A percentile compares a stretch with the other conserved stretches of the same genome.
These are phyloP conservation scores for Calendula officinalis DNA, from an alignment of 129 eudicot genomes.

Conservation along the genomic window DNA sequence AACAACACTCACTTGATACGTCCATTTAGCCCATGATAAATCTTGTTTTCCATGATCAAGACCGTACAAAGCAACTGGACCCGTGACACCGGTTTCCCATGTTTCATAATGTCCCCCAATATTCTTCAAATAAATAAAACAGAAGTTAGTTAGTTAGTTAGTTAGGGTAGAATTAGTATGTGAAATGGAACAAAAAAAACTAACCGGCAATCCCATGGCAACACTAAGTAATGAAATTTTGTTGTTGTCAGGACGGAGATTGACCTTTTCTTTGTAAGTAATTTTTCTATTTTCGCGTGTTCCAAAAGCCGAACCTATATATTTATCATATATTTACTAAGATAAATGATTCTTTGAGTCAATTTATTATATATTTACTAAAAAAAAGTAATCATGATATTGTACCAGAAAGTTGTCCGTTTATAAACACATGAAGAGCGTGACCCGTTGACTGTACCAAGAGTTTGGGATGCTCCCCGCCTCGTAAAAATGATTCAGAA, in stretches of 20 bases:
- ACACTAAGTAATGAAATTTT: conserved; percentile 69
- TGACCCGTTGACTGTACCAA: conserved; percentile 70
- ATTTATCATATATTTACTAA: not conserved
- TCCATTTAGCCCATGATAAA: conserved; percentile 67
- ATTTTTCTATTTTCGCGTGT: conserved; percentile 61
- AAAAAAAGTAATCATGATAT: not conserved
- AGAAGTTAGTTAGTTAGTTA: not conserved
- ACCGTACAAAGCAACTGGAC: conserved; percentile 67
- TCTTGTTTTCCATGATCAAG: conserved; percentile 62
- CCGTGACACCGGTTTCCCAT: conserved; percentile 59
- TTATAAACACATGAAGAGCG: conserved; percentile 73
- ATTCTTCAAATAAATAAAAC: conserved; percentile 37
- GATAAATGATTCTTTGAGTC: not conserved
- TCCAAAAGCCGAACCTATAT: conserved; percentile 80
- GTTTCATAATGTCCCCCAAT: conserved; percentile 69
- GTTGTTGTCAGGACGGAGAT: conserved; percentile 64
- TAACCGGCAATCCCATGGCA: conserved; percentile 86
- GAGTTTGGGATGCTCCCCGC: conserved; percentile 65
- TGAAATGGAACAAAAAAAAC: conserved; percentile 24
- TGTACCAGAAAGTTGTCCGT: conserved; percentile 80
- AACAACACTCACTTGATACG: conserved; percentile 43
- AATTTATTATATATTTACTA: conserved; percentile 28
- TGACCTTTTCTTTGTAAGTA: conserved; percentile 46
- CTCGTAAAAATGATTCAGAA: conserved; percentile 64
- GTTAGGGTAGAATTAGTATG: not conserved